These are phyloP conservation scores for Trichosanthes cucumerina DNA, from an alignment of 306 rosid species.

Conservation along the genomic window DNA sequence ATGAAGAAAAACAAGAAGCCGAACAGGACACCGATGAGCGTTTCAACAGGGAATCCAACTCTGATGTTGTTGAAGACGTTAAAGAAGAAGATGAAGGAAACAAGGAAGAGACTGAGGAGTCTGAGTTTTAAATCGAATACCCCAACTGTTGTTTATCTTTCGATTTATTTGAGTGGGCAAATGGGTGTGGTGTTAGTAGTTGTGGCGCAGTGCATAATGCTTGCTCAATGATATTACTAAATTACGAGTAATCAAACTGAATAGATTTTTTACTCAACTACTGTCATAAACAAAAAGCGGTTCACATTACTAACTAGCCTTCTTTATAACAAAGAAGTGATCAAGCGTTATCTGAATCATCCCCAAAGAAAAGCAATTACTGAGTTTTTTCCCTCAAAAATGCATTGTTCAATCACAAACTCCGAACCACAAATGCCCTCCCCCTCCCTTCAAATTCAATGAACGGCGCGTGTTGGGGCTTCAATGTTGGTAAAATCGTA, in stretches of 20 bases:
- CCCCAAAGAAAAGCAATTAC: not conserved
- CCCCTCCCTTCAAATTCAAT: not conserved
- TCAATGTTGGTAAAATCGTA: not conserved
- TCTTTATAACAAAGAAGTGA: not conserved
- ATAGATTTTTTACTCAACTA: not conserved
- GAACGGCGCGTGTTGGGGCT: not conserved
- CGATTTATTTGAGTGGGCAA: not conserved
- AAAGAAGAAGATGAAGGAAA: constrained; percentile 34
- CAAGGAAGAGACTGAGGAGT: constrained; percentile 39
- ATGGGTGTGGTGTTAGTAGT: not conserved
- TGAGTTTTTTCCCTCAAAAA: not conserved
- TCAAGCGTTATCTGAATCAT: not conserved
- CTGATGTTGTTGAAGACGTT: not conserved
- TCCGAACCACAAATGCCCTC: not conserved
- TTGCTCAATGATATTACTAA: not conserved
- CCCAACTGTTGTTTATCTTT: not conserved
- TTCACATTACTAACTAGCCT: not conserved
- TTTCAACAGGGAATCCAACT: constrained; percentile 12
- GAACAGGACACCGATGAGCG: constrained; percentile 15
- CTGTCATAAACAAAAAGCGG: not conserved
- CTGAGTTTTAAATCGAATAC: constrained; percentile 23
- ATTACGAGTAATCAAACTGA: not conserved
- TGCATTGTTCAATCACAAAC: not conserved
- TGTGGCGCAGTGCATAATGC: not conserved
- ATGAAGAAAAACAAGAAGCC: constrained; percentile 16